Evolutionary conservation across 2,329 filamentous ascomycete species (phyloP), one percentile per base, ranked within the genome.

Genomic region (Tricladium varicosporioides): DNA sequence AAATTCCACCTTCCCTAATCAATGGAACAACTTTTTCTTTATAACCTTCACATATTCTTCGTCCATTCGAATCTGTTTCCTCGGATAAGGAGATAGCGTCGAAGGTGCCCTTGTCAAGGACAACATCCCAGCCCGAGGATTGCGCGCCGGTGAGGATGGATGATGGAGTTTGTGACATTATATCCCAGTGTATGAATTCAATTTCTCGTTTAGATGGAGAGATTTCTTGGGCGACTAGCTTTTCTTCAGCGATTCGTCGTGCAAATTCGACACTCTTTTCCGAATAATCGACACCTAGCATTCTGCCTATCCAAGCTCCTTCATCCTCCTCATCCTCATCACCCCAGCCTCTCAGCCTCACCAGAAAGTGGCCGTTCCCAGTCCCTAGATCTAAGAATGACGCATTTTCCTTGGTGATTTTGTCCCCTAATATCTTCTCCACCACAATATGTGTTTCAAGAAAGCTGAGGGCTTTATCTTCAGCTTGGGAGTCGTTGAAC

Each of bases 31-130:
- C 86, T 52, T 84, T 83, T 48, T 80, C 79, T 48, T 83, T 81
- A 75, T 99, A 99, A 2, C 80, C 80, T 71, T 95, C 90, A 70
- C 85, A 89, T 11, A 89, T 78, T 53, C 88, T 81, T 40, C 82
- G 76, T 0, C 81, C 85, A 13, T 72, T 70, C 52, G 74, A 74
- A 63, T 79, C 77, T 31, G 69, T 72, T 63, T 86, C 84, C 56
- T 79, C 78, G 53, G 80, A 83, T n/a, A 97, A 77, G 50, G 86
- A 92, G 33, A 99, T 88, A 10, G 94, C 94, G 76, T 99, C 94
- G 71, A 97, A 99, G 0, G 94, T 99, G 46, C 94, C 94, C 75
- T 99, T 99, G 74, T 99, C 94, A n/a, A 97, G 81, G 0, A 97
- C 87, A 0, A 97, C 84, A 73, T 97, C 92, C 76, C 92, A 97